Conservation (phyloP, 2,329 filamentous ascomycete species). For the Chrysoporthe cubensis region DNA sequence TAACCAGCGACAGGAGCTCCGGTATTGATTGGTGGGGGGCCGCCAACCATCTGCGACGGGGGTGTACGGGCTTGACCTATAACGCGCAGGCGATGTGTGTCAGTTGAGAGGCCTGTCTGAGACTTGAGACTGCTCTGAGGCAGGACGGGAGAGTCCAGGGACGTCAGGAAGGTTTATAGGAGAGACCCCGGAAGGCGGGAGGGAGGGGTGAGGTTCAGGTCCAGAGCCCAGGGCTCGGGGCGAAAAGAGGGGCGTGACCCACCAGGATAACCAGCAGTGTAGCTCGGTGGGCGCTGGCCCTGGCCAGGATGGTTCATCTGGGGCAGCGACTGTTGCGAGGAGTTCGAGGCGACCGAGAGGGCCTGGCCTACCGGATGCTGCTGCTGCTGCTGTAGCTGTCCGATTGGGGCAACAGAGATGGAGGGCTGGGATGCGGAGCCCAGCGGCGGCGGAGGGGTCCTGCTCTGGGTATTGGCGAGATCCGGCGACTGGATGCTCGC, state of each 20-base stretch:
- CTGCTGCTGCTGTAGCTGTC: slow-evolving; percentile 31
- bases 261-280: slow-evolving; percentile 50
- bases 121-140: slow-evolving; percentile 55
- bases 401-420: slow-evolving; percentile 27
- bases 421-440: slow-evolving; percentile 33
- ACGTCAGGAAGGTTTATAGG: slow-evolving; percentile 46
- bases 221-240: slow-evolving; percentile 10
- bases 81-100: neutral
- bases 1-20: slow-evolving; percentile 60
- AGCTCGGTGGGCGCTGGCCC: slow-evolving; percentile 67
- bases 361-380: slow-evolving; percentile 41
- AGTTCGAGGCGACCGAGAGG: slow-evolving; percentile 51
- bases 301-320: slow-evolving; percentile 66
- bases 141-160: slow-evolving; percentile 46
- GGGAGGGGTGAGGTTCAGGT: slow-evolving; percentile 4
- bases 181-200: neutral
- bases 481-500: slow-evolving; percentile 61
- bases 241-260: slow-evolving; percentile 24
- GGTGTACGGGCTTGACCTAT: slow-evolving; percentile 55
- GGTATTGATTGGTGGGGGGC: slow-evolving; percentile 70
- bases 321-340: slow-evolving; percentile 54
- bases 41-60: slow-evolving; percentile 64
- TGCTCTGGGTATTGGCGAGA: slow-evolving; percentile 47
- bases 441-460: slow-evolving; percentile 43
- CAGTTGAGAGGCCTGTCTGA: slow-evolving; percentile 36